These are phyloP conservation scores for Starmerella khaoyaiensis DNA, from an alignment of 805 yeast species.

Conservation along the genomic window DNA sequence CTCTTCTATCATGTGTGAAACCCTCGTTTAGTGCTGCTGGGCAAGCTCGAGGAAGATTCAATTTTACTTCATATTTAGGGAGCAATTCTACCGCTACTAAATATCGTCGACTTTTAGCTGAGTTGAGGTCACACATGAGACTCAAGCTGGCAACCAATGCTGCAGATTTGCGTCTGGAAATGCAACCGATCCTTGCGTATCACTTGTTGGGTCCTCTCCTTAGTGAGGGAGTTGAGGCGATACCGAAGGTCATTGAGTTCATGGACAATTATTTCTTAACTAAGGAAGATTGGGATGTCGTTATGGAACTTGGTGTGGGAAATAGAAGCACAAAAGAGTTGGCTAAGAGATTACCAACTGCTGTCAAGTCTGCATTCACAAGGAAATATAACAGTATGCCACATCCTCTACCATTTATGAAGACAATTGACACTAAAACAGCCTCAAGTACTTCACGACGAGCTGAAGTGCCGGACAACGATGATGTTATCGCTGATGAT, in stretches of 20 bases:
- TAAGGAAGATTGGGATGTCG: conserved; percentile 81
- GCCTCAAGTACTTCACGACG: conserved; percentile 26
- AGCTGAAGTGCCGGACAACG: conserved; percentile 44
- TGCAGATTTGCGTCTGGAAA: conserved; percentile 59
- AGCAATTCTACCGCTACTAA: conserved; percentile 77
- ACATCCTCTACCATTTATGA: conserved; percentile 79
- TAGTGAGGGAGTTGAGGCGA: conserved; percentile 45
- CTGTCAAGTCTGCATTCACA: conserved; percentile 77
- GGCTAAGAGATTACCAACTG: conserved; percentile 56
- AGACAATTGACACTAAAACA: conserved; percentile 32
- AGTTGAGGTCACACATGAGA: conserved; percentile 76
- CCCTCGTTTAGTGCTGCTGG: conserved; percentile 68
- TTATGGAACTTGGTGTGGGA: conserved; percentile 77
- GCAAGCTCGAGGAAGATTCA: conserved; percentile 49
- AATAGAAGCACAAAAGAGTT: conserved; percentile 31
- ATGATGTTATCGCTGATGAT: conserved; percentile 56
- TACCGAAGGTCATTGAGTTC: conserved; percentile 48
- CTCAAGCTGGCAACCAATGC: conserved; percentile 67
- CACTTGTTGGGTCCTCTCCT: conserved; percentile 48
- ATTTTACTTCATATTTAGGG: conserved; percentile 79
- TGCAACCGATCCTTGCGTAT: conserved; percentile 51
- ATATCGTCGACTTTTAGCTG: conserved; percentile 66
- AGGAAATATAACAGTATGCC: conserved; percentile 58
- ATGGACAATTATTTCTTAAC: conserved; percentile 81
- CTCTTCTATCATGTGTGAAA: conserved; percentile 65